Evolutionary conservation across 2,329 filamentous ascomycete species (phyloP), one percentile per base, ranked within the genome.

Genomic region (Huntiella bhutanensis): DNA sequence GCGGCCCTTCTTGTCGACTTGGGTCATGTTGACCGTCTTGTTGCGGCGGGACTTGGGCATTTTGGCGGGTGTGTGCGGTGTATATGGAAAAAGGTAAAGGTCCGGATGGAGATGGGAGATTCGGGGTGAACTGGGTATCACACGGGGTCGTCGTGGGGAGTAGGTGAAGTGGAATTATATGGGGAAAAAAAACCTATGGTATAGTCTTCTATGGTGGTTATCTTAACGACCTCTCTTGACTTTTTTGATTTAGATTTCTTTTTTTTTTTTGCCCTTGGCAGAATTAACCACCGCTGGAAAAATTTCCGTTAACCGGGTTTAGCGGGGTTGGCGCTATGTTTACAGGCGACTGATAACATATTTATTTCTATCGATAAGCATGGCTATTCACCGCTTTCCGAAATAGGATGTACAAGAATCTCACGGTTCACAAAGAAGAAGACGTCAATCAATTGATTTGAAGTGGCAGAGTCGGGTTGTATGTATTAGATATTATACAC

Each of bases 41-140:
- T 81, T 73, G 64, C 91, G 83, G 73, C 91, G 96, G 53, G 91
- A 96, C 70, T 92, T 87, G 61, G 91, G 91, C 91, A 98, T 98
- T 54, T 58, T 68, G 60, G 38, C 48, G 41, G 44, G 7, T 32
- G 19, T 43, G 40, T 47, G 41, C 15, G 28, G 17, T 38, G 8
- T 8, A 5, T 3, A n/a, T 39, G 33, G 7, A 10, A 11, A 15
- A 10, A 10, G 16, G 39, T 13, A 11, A 12, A 15, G 42, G 34
- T 17, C 13, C 15, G 19, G 32, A 33, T 4, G 35, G 15, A 11
- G 32, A 40, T 22, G 38, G 13, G 11, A 41, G 32, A 11, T 33
- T 33, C 10, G 15, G 15, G 38, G 32, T 10, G 8, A 17, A 37
- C 5, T 5, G 11, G 16, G 8, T 10, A 10, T 28, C 22, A 28